Percentiles rank a stretch among this genome's conserved stretches.
phyloP scores from a whole-genome alignment of 208 protist species.

The Leishmania amazonensis region DNA sequence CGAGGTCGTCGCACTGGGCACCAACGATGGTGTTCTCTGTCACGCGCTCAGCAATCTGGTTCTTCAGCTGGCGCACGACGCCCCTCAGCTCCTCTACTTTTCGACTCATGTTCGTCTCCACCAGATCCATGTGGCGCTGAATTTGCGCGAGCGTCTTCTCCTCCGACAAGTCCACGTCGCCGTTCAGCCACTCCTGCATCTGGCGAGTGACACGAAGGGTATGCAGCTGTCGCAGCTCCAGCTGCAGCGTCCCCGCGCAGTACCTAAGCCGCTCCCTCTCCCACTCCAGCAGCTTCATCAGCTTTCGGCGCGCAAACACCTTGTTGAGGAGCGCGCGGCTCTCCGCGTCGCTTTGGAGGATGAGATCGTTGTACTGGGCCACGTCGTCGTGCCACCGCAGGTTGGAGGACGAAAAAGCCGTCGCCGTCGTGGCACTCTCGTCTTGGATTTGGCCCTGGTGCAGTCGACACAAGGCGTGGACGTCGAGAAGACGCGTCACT shows the following conservation, averaged over 20 bases:
- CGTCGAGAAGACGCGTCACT: constrained; percentile 58
- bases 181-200: constrained; percentile 94
- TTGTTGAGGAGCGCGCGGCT: constrained; percentile 73
- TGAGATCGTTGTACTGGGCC: constrained; percentile 81
- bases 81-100: constrained; percentile 77
- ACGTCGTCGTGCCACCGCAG: constrained; percentile 76
- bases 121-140: constrained; percentile 73
- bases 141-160: constrained; percentile 72
- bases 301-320: constrained; percentile 79
- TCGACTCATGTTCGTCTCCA: constrained; percentile 65
- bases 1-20: constrained; percentile 41
- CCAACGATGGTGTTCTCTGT: constrained; percentile 71
- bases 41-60: constrained; percentile 75
- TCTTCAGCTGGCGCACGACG: constrained; percentile 53
- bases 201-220: constrained; percentile 94
- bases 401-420: constrained; percentile 79
- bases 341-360: constrained; percentile 78
- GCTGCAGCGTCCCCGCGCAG: constrained; percentile 73
- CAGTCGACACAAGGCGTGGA: constrained; percentile 71
- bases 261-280: constrained; percentile 76
- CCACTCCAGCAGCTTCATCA: constrained; percentile 80
- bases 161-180: constrained; percentile 60
- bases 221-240: constrained; percentile 93
- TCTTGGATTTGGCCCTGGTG: constrained; percentile 95
- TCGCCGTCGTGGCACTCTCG: constrained; percentile 77